Evolutionary conservation across 768 basidiomycete species (phyloP), one percentile per base, ranked within the genome.

Genomic region (Mycena venus): DNA sequence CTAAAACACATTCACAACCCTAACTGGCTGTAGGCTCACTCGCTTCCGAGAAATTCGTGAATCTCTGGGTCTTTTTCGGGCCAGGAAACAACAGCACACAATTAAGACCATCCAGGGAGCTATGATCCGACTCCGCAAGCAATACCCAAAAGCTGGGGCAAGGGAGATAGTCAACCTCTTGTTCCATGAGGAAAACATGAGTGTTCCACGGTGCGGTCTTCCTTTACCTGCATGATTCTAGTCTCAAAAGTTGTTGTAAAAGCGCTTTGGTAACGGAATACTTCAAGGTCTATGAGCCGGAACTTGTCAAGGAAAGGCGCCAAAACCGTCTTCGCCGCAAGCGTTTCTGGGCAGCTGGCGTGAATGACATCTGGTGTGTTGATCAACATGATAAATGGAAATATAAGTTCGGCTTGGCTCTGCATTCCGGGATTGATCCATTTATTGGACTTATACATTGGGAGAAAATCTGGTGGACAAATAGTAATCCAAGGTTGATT

Each of bases 301-400:
- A 79, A 2, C 59, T 77, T 3, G 72, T 82, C 0, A n/a, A 12
- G 0, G 58, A 70, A n/a, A 51, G 75, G 0, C 65, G 70, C 29
- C 64, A 67, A 4, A 21, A 49, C 6, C 55, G 73, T 0, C 75
- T 84, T 6, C 76, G 71, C 12, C 79, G 80, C 14, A 64, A 74
- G 4, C 68, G 47, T 0, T 84, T 82, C 58, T 83, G 77, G 73
- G 73, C 79, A 11, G 82, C 83, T 0, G 83, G 83, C 0, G 73
- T 82, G 1, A 83, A 83, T 29, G 79, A 86, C 61, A 2, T 82
- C 0, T 80, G 79, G 78, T 27, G 75, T 9, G 44, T 81, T 6
- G 82, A 85, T 62, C 84, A 85, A 65, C 83, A 85, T 69, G 82
- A 85, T 61, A 85, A 85, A 62, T 83, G 78, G 78, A 64, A 74